Conservation (phyloP, 2,329 filamentous ascomycete genomes). For the Aspergillus tubingensis region DNA sequence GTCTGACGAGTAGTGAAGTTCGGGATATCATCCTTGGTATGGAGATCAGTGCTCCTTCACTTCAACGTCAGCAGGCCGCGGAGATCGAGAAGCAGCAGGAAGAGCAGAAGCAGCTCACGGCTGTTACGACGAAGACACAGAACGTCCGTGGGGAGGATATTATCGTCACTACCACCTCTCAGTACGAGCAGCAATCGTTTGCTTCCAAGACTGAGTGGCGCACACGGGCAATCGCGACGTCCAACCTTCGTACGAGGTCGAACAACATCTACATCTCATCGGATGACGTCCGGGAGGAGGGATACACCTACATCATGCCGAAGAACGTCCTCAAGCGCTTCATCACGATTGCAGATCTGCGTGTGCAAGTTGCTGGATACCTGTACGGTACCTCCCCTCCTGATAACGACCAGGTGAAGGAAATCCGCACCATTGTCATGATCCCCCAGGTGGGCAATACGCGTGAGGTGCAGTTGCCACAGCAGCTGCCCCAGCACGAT, state of each 20-base stretch:
- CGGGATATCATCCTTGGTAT: slow-evolving; percentile 98
- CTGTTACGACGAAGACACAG: slow-evolving; percentile 96
- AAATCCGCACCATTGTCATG: slow-evolving; percentile 95
- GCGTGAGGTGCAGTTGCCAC: slow-evolving; percentile 85
- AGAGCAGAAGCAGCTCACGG: slow-evolving; percentile 93
- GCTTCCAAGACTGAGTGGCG: slow-evolving; percentile 99
- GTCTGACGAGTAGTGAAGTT: slow-evolving; percentile 93
- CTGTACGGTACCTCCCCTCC: slow-evolving; percentile 89
- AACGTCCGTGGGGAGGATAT: slow-evolving; percentile 97
- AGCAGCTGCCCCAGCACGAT: slow-evolving; percentile 88
- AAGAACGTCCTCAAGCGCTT: slow-evolving; percentile 99
- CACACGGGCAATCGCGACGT: slow-evolving; percentile 92
- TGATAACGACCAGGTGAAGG: slow-evolving; percentile 96
- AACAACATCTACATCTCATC: slow-evolving; percentile 99
- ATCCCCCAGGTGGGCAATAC: slow-evolving; percentile 94
- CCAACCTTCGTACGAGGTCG: slow-evolving; percentile 86
- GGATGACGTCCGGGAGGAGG: slow-evolving; percentile 86
- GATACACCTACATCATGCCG: slow-evolving; percentile 96
- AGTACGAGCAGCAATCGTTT: slow-evolving; percentile 97
- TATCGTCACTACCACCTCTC: slow-evolving; percentile 95
- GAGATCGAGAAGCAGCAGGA: slow-evolving; percentile 99
- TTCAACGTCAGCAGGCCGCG: slow-evolving; percentile 96
- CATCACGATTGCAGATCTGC: slow-evolving; percentile 94
- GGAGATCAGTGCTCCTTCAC: slow-evolving; percentile 97
- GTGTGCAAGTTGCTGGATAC: slow-evolving; percentile 94